Conservation (phyloP, 306 rosid species). For the Betula pendula region DNA sequence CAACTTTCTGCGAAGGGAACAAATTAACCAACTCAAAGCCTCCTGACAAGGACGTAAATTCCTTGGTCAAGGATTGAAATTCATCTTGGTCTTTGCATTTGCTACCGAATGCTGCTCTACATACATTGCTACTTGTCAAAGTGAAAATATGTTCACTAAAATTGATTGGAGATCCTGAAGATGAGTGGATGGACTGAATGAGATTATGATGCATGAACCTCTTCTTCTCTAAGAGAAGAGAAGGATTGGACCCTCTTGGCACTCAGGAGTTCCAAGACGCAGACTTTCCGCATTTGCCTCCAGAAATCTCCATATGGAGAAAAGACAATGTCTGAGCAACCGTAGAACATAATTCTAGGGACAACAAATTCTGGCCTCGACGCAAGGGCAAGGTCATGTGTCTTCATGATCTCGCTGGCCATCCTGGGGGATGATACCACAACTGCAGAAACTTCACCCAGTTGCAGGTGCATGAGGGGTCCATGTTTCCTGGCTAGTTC, state of each 20-base stretch:
- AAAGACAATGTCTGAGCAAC: slow-evolving; percentile 20
- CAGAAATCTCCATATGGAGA: slow-evolving; percentile 51
- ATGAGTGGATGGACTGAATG: slow-evolving; percentile 26
- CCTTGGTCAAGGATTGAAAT: not conserved
- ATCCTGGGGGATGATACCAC: slow-evolving; percentile 48
- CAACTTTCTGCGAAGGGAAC: slow-evolving; percentile 29
- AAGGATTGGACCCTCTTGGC: slow-evolving; percentile 42
- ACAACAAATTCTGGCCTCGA: slow-evolving; percentile 31
- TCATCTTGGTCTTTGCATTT: slow-evolving; percentile 20
- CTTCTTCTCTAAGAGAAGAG: slow-evolving; percentile 45
- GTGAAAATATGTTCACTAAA: slow-evolving; percentile 4
- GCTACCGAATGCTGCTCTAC: slow-evolving; percentile 34
- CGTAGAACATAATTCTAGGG: slow-evolving; percentile 28
- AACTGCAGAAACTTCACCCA: slow-evolving; percentile 41
- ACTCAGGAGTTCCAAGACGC: slow-evolving; percentile 41
- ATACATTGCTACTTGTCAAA: not conserved
- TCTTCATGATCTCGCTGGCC: slow-evolving; percentile 44
- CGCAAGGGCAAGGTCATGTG: slow-evolving; percentile 41
- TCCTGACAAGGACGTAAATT: not conserved
- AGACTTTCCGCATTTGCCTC: slow-evolving; percentile 57
- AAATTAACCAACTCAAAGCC: slow-evolving; percentile 40
- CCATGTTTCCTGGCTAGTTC: slow-evolving; percentile 43
- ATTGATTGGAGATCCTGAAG: slow-evolving; percentile 27
- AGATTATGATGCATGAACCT: slow-evolving; percentile 36
- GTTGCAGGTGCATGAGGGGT: slow-evolving; percentile 47